Conservation (phyloP, 805 yeast species). For the Lachancea sp. region DNA sequence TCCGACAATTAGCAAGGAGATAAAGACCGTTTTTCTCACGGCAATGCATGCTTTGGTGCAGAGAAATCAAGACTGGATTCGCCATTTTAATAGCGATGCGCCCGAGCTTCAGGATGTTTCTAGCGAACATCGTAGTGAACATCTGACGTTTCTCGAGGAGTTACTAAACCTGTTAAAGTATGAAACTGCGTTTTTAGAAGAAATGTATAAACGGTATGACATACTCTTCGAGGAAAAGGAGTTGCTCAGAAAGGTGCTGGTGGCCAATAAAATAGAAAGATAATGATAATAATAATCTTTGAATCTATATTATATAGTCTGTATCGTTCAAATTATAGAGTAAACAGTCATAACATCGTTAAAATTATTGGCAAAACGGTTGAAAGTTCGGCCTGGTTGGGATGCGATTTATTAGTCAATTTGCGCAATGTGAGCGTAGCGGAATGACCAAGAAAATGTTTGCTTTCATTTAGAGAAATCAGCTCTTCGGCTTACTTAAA, state of each 20-base stretch:
- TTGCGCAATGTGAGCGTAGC: too few relatives aligned
- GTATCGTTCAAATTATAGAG: conserved; percentile 4
- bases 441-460: too few relatives aligned
- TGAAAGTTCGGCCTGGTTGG: too few relatives aligned
- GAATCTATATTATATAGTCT: neutral
- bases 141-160: neutral
- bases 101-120: neutral
- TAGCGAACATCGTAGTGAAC: neutral
- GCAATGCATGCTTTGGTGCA: neutral
- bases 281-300: neutral
- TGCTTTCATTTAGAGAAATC: too few relatives aligned
- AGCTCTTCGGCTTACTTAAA: neutral
- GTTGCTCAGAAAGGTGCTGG: neutral
- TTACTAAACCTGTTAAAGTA: conserved; percentile 1
- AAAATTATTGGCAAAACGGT: conserved; percentile 1
- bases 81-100: neutral
- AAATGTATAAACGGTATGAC: conserved; percentile 1
- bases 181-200: conserved; percentile 4
- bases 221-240: neutral
- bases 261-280: neutral
- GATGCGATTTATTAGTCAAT: too few relatives aligned
- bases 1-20: neutral
- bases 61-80: neutral
- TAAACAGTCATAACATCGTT: conserved; percentile 3
- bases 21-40: neutral